Base-by-base conservation (phyloP, 495 filamentous ascomycete species). In the Chaetomidium leptoderma region DNA sequence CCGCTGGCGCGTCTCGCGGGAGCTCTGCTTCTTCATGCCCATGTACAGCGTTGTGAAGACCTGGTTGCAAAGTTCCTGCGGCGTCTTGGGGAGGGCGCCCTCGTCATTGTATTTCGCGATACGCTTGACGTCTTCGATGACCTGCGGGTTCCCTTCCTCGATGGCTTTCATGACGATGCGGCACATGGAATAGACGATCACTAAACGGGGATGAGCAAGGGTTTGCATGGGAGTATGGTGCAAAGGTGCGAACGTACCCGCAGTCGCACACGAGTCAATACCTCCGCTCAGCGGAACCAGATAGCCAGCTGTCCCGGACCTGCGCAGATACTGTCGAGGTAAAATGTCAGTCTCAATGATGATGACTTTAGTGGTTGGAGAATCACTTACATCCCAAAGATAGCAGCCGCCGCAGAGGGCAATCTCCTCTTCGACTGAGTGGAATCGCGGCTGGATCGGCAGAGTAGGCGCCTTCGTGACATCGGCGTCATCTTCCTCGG, bases 21-120 rank as follows among this genome's bases (percentile, higher is more conserved):
- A 83, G 14, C 81, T 86, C 58, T 95, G 86, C 52, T 80, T 77
- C 35, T 78, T 68, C 76, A 83, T 96, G 11, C 92, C 92, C 87
- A 97, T 90, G 70, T 87, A 96, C 42, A 73, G 68, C 0, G 91
- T 95, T 47, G 84, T 80, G 65, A 95, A 89, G 29, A 93, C 60
- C 53, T 64, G 65, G 32, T 77, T 71, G 77, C 83, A 81, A 17
- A 90, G 75, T 33, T 88, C 85, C 63, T 88, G 77, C 0, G 82
- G 76, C 0, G 78, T 81, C 35, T 73, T 70, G 5, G 85, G 87
- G 3, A 87, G 54, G 73, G 62, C 68, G 26, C 75, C 77, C 4
- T 76, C 70, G 27, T 74, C 77, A 6, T 74, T 69, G 57, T 84
- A 83, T 14, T 77, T 78, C 16, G 76, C 80, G 10, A 96, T 79